Conservation (phyloP, 169 alveolate genomes). For the Cryptosporidium viatorum region DNA sequence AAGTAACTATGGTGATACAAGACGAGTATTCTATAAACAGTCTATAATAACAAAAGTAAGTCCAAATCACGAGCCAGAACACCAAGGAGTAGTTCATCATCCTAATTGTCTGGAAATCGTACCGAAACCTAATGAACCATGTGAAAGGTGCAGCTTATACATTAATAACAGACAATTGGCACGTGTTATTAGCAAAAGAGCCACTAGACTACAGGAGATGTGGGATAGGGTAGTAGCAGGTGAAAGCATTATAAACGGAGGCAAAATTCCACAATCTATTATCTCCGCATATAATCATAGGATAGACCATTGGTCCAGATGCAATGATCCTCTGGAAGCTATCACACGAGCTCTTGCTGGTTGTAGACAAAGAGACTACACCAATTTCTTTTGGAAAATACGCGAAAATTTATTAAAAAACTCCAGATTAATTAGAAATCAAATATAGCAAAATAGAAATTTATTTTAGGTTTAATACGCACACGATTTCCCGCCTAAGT, state of each 20-base stretch:
- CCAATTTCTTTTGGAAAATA: conserved; percentile 69
- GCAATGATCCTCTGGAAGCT: conserved; percentile 73
- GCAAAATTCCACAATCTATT: conserved; percentile 51
- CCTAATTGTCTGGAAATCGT: conserved; percentile 48
- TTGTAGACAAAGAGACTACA: conserved; percentile 75
- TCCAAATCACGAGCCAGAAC: conserved; percentile 72
- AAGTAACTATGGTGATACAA: conserved; percentile 35
- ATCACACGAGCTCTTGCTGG: conserved; percentile 74
- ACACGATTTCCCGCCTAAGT: background rate
- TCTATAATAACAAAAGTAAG: conserved; percentile 64
- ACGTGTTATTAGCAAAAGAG: conserved; percentile 69
- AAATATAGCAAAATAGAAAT: background rate
- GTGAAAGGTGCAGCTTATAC: conserved; percentile 56
- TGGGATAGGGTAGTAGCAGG: conserved; percentile 73
- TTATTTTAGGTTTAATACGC: background rate
- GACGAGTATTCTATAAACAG: conserved; percentile 71
- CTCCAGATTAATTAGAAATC: conserved; percentile 45
- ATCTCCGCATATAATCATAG: conserved; percentile 65
- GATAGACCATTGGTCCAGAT: conserved; percentile 74
- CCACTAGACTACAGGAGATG: conserved; percentile 70
- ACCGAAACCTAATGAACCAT: conserved; percentile 42
- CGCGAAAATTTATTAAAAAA: conserved; percentile 53
- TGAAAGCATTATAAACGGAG: conserved; percentile 63
- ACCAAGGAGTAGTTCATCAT: conserved; percentile 74
- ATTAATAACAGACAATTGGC: conserved; percentile 72